These are phyloP conservation scores for Chenopodium album DNA, from an alignment of 148 eudicot genomes.

Conservation along the genomic window DNA sequence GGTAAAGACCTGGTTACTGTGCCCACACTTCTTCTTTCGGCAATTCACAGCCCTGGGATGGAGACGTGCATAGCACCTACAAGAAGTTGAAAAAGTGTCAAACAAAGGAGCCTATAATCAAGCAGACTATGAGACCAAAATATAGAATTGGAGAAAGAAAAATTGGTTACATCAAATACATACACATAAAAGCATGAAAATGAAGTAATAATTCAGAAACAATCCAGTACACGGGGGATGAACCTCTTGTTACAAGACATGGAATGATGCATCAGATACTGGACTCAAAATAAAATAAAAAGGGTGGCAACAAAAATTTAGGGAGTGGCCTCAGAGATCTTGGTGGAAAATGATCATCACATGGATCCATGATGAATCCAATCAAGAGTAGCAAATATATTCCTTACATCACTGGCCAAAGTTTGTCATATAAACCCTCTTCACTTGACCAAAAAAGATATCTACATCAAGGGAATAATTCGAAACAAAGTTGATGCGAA, in stretches of 20 bases:
- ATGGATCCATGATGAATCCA: not conserved
- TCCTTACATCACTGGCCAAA: constrained; percentile 23
- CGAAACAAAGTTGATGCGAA: not conserved
- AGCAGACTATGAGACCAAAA: not conserved
- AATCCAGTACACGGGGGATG: not conserved
- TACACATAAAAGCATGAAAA: not conserved
- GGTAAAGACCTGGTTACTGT: constrained; percentile 22
- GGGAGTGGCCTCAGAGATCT: constrained; percentile 26
- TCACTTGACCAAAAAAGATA: not conserved
- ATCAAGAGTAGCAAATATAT: constrained; percentile 29
- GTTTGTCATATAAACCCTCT: not conserved
- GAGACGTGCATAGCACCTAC: constrained; percentile 32
- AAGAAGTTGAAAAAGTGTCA: not conserved
- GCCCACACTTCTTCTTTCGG: constrained; percentile 38
- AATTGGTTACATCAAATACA: not conserved
- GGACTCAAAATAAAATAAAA: not conserved
- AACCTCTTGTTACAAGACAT: not conserved
- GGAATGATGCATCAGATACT: not conserved
- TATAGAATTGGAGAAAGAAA: not conserved
- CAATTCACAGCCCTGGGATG: constrained; percentile 34
- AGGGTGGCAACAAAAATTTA: not conserved
- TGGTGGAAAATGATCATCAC: constrained; percentile 26
- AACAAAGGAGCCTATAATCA: not conserved
- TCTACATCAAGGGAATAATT: not conserved
- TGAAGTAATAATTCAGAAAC: not conserved